Conservation (phyloP, 169 alveolate genomes). For the Pseudocohnilembus persalinus region DNA sequence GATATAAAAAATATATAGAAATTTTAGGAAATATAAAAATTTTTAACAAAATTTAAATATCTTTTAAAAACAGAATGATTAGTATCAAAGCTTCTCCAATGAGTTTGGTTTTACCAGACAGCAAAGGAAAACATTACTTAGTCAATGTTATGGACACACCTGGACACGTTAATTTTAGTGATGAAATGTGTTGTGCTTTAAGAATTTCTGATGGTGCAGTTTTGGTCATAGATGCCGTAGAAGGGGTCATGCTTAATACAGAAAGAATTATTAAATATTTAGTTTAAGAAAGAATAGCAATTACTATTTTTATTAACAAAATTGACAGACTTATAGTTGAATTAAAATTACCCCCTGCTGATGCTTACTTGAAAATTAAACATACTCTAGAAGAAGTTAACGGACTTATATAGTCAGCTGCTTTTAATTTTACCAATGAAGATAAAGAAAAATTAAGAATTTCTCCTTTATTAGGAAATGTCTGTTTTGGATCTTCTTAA, state of each 20-base stretch:
- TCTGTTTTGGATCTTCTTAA: conserved; percentile 94
- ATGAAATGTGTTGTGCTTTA: conserved; percentile 95
- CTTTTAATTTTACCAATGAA: background rate
- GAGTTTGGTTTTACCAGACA: conserved; percentile 91
- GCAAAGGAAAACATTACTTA: conserved; percentile 84
- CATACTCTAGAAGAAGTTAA: conserved; percentile 83
- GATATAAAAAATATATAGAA: too few species aligned
- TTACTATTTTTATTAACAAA: conserved; percentile 89
- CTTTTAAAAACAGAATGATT: too few species aligned
- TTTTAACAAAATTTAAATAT: too few species aligned
- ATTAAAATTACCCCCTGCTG: conserved; percentile 97
- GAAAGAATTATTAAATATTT: conserved; percentile 89
- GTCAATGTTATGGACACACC: conserved; percentile 95
- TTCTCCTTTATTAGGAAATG: conserved; percentile 94
- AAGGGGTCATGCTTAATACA: conserved; percentile 94
- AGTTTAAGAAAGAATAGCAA: conserved; percentile 62
- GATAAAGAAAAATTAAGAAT: background rate
- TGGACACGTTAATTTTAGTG: conserved; percentile 97
- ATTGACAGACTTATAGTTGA: conserved; percentile 97
- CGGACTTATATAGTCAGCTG: conserved; percentile 43
- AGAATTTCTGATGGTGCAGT: conserved; percentile 97
- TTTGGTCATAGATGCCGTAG: conserved; percentile 94
- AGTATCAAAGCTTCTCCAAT: conserved; percentile 98
- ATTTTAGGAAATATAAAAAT: too few species aligned
- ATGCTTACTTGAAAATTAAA: conserved; percentile 97